These are phyloP conservation scores for Chamaecyparis obtusa DNA, from an alignment of 75 land plant genomes.

Conservation along the genomic window DNA sequence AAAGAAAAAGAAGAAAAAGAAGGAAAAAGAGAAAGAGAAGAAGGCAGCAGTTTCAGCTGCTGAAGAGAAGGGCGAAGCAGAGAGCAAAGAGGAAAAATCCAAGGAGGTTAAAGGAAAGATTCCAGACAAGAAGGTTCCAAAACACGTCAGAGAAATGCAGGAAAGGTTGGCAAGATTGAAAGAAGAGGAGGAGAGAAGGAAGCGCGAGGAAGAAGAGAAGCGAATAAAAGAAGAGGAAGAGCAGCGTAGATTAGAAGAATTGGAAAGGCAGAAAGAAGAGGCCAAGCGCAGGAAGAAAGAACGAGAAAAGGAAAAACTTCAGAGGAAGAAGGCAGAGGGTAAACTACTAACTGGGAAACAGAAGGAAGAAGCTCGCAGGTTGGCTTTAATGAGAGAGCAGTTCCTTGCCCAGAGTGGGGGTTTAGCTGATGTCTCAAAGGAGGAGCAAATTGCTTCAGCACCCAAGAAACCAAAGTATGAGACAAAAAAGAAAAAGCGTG, in stretches of 20 bases:
- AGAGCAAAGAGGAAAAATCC: constrained; percentile 34
- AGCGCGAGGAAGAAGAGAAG: constrained; percentile 87
- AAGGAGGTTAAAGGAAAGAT: constrained; percentile 52
- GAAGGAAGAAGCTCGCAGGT: constrained; percentile 73
- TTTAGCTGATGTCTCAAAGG: constrained; percentile 16
- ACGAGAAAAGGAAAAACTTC: constrained; percentile 86
- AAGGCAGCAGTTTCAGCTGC: constrained; percentile 48
- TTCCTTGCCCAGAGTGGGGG: constrained; percentile 52
- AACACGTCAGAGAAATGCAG: constrained; percentile 91
- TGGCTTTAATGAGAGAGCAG: constrained; percentile 82
- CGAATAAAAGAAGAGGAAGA: constrained; percentile 90
- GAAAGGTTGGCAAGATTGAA: constrained; percentile 80
- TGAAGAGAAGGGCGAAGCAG: constrained; percentile 23
- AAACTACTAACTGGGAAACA: constrained; percentile 86
- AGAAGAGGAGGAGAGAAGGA: constrained; percentile 81
- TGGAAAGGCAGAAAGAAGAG: constrained; percentile 81
- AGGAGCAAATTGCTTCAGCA: constrained; percentile 20
- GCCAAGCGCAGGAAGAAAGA: constrained; percentile 79
- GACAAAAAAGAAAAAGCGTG: constrained; percentile 60
- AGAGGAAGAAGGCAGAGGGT: constrained; percentile 83
- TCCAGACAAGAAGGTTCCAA: constrained; percentile 68
- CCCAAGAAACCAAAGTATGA: constrained; percentile 78
- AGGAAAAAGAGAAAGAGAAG: constrained; percentile 69
- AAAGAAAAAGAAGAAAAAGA: constrained; percentile 96
- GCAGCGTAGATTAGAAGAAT: constrained; percentile 62